Evolutionary conservation across 371 early-diverging fungal genomes (phyloP), one percentile per base, ranked within the genome.

Genomic region (Coemansia sp.): DNA sequence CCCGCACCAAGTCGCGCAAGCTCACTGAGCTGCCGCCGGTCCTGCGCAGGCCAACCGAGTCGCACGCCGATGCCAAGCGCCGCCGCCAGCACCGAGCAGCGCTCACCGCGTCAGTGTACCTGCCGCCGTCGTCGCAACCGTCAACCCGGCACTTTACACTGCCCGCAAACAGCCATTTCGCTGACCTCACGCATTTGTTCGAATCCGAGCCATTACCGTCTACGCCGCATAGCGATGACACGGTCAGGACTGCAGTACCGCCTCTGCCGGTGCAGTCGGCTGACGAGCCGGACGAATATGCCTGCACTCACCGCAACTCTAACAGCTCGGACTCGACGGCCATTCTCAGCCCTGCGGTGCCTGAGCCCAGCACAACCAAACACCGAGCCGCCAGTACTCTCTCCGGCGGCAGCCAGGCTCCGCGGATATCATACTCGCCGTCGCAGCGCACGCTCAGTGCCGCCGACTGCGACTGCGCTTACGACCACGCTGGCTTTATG

Each of bases 391-490:
- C 4, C 32, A 50, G 51, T 52, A 49, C 26, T 14, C 14, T 38
- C 32, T 50, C 50, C 9, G 39, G 32, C n/a, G n/a, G 40, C 36
- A 48, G 38, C 11, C 38, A 14, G 14, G 51, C 40, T 14, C 59
- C 68, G 41, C 68, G 59, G 26, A 59, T 41, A 49, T 58, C 54
- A 10, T 64, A 45, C 34, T 59, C 59, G 34, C 55, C 65, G 5
- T 63, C 68, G 30, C 68, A 63, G 56, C 68, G 31, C 47, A 58
- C 68, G 6, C 42, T 62, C 8, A 43, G n/a, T 5, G 53, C 32
- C 3, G 16, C 39, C 36, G 58, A 58, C 48, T 57, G 58, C 58
- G 16, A 48, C 36, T 57, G 57, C 9, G 42, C 43, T 13, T 43
- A 30, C 32, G 35, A 57, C 32, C 34, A 47, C 36, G 40, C 57